Evolutionary conservation across 73 alveolate genomes (phyloP).

Genomic region (Urostyla sp.): DNA sequence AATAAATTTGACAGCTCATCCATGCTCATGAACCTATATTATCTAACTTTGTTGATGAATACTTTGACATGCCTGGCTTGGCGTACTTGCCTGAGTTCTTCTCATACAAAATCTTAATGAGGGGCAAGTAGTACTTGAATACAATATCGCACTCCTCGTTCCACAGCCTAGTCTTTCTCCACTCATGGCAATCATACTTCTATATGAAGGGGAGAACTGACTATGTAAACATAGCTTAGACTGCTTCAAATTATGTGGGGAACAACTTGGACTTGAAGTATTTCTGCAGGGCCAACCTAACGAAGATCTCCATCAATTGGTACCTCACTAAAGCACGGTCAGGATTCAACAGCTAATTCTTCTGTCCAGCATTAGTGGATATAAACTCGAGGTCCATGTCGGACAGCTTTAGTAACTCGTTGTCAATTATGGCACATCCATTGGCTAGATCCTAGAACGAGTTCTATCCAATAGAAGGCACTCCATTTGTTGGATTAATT

Average conservation of each 20-base stretch:
- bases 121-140: conserved; percentile 52
- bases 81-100: conserved; percentile 55
- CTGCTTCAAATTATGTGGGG: conserved; percentile 56
- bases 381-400: conserved; percentile 49
- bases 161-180: conserved; percentile 75
- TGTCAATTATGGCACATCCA: conserved; percentile 30
- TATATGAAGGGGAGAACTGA: conserved; percentile 28
- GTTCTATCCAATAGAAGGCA: conserved; percentile 52
- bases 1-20: conserved; percentile 77
- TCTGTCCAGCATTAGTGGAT: conserved; percentile 23
- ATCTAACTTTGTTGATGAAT: neutral
- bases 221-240: conserved; percentile 52
- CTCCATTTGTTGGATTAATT: conserved; percentile 5
- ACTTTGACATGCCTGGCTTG: conserved; percentile 59
- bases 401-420: conserved; percentile 6
- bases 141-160: conserved; percentile 68
- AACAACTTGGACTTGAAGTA: conserved; percentile 35
- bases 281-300: conserved; percentile 49
- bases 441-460: conserved; percentile 35
- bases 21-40: conserved; percentile 60
- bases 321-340: conserved; percentile 56
- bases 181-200: conserved; percentile 63
- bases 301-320: conserved; percentile 60
- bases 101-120: conserved; percentile 65
- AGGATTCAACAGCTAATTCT: conserved; percentile 31